These are phyloP conservation scores for Exsudoporus floridanus DNA, from an alignment of 1,284 basidiomycete genomes.

Conservation along the genomic window DNA sequence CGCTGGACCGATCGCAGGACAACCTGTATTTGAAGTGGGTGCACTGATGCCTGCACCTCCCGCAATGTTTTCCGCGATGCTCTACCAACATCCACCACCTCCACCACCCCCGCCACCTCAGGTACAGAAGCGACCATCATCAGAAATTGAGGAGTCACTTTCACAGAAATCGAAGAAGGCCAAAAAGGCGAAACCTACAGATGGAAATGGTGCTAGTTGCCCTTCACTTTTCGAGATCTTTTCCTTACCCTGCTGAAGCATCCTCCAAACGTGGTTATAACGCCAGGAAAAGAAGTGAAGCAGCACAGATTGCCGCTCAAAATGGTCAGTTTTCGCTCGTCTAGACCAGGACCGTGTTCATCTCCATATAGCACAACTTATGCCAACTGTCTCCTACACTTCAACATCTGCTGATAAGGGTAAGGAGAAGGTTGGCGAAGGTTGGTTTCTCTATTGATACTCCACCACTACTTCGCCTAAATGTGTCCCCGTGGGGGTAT, in stretches of 20 bases:
- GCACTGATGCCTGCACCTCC: conserved; percentile 35
- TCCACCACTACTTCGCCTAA: conserved; percentile 1
- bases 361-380: conserved; percentile 43
- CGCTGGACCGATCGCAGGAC: conserved; percentile 36
- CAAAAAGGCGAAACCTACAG: conserved; percentile 40
- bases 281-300: conserved; percentile 66
- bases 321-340: conserved; percentile 46
- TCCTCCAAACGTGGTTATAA: conserved; percentile 62
- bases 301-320: conserved; percentile 56
- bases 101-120: conserved; percentile 30
- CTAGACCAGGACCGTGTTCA: conserved; percentile 25
- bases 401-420: conserved; percentile 40
- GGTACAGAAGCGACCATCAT: conserved; percentile 39
- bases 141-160: conserved; percentile 37
- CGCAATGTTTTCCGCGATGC: conserved; percentile 32
- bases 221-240: conserved; percentile 2
- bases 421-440: conserved; percentile 44
- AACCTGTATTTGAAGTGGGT: conserved; percentile 36
- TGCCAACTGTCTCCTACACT: conserved; percentile 47
- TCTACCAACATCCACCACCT: conserved; percentile 31
- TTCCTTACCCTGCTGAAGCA: conserved; percentile 33
- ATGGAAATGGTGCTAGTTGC: conserved; percentile 34
- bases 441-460: conserved; percentile 33
- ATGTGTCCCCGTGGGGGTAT: conserved; percentile 20
- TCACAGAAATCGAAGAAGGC: conserved; percentile 43